Conservation (phyloP, 352 stramenopile species). For the Plasmopara muralis region DNA sequence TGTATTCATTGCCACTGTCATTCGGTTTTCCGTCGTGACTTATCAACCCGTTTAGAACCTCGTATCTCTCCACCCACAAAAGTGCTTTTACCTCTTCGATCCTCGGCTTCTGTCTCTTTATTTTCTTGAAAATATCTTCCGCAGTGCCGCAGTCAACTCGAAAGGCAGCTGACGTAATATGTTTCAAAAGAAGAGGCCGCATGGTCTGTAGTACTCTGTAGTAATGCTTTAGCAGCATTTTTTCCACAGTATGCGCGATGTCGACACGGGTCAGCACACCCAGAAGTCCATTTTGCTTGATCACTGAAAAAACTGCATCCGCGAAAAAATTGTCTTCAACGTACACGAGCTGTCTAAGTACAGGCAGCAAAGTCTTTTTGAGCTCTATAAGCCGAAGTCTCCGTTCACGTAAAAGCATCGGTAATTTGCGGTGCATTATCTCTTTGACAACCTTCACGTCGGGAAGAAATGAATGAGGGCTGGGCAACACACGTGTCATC, state of each 20-base stretch:
- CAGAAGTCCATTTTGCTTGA: constrained; percentile 26
- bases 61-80: constrained; percentile 41
- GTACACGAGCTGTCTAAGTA: constrained; percentile 33
- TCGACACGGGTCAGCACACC: constrained; percentile 32
- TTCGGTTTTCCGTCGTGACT: not conserved
- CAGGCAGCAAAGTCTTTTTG: constrained; percentile 31
- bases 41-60: constrained; percentile 6
- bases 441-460: constrained; percentile 25
- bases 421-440: constrained; percentile 33
- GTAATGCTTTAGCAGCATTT: constrained; percentile 33
- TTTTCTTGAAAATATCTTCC: constrained; percentile 19
- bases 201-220: constrained; percentile 29
- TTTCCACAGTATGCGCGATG: constrained; percentile 27
- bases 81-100: constrained; percentile 34
- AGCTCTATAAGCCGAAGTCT: constrained; percentile 41
- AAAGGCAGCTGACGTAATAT: constrained; percentile 18
- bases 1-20: constrained; percentile 3
- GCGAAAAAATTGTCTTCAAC: constrained; percentile 41
- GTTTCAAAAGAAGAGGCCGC: not conserved
- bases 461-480: constrained; percentile 44
- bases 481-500: constrained; percentile 49
- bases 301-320: constrained; percentile 35
- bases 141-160: constrained; percentile 20
- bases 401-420: constrained; percentile 27
- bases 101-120: constrained; percentile 8